phyloP scores from a whole-genome alignment of 2,329 filamentous ascomycete genomes.

The Chaetomium sp. region DNA sequence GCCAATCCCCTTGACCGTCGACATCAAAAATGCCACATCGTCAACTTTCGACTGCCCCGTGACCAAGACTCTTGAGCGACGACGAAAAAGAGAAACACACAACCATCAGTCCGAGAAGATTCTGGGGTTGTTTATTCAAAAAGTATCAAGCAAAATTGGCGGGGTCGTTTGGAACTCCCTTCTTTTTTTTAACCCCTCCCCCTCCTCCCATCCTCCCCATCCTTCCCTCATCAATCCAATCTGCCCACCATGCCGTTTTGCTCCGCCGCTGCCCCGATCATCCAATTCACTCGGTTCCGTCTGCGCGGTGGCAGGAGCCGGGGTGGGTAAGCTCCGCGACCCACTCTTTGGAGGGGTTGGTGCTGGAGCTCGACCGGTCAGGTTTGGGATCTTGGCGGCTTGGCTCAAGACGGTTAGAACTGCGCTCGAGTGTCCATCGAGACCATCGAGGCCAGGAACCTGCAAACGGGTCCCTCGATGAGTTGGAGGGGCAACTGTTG shows the following conservation, averaged over 20 bases:
- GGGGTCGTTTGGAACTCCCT: constrained; percentile 1
- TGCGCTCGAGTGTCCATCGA: constrained; percentile 1
- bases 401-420: constrained; percentile 7
- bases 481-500: constrained; percentile 5
- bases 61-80: constrained; percentile 4
- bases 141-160: neutral
- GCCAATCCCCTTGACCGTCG: constrained; percentile 12
- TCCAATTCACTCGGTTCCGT: constrained; percentile 15
- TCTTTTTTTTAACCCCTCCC: constrained; percentile 6
- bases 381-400: constrained; percentile 17
- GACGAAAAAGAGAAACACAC: neutral
- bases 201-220: constrained; percentile 8
- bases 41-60: constrained; percentile 6
- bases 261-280: constrained; percentile 11
- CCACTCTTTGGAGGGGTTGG: constrained; percentile 5
- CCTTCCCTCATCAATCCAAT: neutral
- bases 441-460: neutral
- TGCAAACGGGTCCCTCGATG: constrained; percentile 1
- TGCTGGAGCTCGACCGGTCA: constrained; percentile 14
- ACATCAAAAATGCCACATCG: constrained; percentile 13
- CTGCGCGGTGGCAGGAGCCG: constrained; percentile 14
- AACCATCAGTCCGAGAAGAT: neutral
- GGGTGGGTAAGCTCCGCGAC: constrained; percentile 12
- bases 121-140: neutral
- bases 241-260: neutral